Evolutionary conservation across 495 filamentous ascomycete species (phyloP).

Genomic region (Tuber microsphaerosporum): DNA sequence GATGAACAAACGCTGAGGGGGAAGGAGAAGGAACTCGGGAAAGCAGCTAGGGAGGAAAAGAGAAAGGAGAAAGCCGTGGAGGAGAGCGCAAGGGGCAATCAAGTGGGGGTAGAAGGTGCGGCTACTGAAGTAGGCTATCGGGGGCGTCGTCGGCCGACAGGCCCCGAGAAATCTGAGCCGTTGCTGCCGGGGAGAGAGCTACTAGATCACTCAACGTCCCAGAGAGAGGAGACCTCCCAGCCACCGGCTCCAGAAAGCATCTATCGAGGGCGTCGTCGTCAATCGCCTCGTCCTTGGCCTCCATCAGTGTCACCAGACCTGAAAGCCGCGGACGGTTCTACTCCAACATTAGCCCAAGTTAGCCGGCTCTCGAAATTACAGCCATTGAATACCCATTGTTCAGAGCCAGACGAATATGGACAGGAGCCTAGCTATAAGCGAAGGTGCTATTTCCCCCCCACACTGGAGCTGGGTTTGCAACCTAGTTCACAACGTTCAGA

Average conservation of each 20-base stretch:
- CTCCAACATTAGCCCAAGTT: not conserved
- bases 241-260: not conserved
- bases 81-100: too few relatives aligned
- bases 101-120: constrained; percentile 5
- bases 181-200: not conserved
- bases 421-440: not conserved
- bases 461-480: not conserved
- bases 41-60: constrained; percentile 17
- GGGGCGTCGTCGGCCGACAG: constrained; percentile 8
- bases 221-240: not conserved
- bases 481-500: not conserved
- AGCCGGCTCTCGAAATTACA: not conserved
- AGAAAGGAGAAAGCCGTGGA: constrained; percentile 13
- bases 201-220: not conserved
- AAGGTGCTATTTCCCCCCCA: not conserved
- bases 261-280: not conserved
- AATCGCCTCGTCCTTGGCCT: not conserved
- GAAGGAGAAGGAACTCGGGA: constrained; percentile 40
- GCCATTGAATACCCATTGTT: not conserved
- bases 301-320: not conserved
- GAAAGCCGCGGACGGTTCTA: not conserved
- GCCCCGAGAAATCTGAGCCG: not conserved
- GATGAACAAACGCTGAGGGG: constrained; percentile 44
- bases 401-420: not conserved
- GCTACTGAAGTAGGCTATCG: constrained; percentile 5